Conservation (phyloP, 495 filamentous ascomycete genomes). For the Aspergillus kassunensis region DNA sequence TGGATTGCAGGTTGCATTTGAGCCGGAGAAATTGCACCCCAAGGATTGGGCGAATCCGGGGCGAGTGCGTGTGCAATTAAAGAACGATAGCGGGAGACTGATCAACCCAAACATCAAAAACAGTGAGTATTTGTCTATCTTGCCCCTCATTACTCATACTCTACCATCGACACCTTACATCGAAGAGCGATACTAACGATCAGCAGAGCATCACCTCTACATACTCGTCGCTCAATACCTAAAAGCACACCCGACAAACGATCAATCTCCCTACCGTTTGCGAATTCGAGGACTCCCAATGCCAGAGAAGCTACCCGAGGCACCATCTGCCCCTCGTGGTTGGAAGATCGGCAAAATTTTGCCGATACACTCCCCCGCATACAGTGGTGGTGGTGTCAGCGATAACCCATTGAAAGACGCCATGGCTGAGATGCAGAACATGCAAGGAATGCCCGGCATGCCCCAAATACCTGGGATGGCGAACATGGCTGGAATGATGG, state of each 20-base stretch:
- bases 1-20: slow-evolving; percentile 72
- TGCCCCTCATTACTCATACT: not conserved
- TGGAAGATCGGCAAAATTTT: slow-evolving; percentile 87
- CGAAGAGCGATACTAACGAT: not conserved
- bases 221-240: slow-evolving; percentile 71
- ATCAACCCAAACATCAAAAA: slow-evolving; percentile 63
- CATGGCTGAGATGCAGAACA: slow-evolving; percentile 84
- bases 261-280: slow-evolving; percentile 62
- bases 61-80: slow-evolving; percentile 73
- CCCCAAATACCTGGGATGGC: slow-evolving; percentile 43
- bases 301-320: slow-evolving; percentile 59
- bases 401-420: slow-evolving; percentile 97
- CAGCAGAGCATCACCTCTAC: slow-evolving; percentile 77
- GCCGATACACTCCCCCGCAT: slow-evolving; percentile 79
- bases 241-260: slow-evolving; percentile 66
- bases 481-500: slow-evolving; percentile 40
- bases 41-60: slow-evolving; percentile 98
- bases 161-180: not conserved
- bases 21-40: slow-evolving; percentile 88
- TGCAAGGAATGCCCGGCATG: slow-evolving; percentile 51
- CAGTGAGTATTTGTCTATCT: slow-evolving; percentile 55
- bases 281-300: slow-evolving; percentile 63
- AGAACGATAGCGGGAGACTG: slow-evolving; percentile 48
- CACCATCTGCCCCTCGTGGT: slow-evolving; percentile 76
- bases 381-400: slow-evolving; percentile 90